Conservation (phyloP, 164 flowering plant species). For the Macadamia integrifolia region DNA sequence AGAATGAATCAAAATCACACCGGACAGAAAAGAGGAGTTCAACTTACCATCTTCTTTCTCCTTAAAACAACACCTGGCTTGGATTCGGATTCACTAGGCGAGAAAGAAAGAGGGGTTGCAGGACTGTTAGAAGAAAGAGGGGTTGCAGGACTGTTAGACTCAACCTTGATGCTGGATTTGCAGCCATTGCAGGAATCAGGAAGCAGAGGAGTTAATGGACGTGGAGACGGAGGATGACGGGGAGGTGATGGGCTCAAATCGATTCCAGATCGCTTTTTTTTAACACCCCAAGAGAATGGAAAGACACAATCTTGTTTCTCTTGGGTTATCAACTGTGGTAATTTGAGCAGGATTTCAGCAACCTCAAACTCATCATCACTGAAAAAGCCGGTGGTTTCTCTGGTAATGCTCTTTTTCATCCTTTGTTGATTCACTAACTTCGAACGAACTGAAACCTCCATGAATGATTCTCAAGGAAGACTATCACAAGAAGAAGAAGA, state of each 20-base stretch:
- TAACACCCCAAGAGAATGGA: conserved; percentile 31
- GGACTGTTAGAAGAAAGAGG: conserved; percentile 46
- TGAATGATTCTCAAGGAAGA: background rate
- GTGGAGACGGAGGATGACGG: background rate
- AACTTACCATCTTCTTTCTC: conserved; percentile 21
- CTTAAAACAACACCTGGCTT: background rate
- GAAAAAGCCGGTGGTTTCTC: background rate
- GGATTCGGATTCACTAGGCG: conserved; percentile 42
- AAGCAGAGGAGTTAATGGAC: background rate
- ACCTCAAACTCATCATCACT: conserved; percentile 12
- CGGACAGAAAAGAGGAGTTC: background rate
- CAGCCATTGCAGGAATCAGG: background rate
- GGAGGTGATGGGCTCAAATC: background rate
- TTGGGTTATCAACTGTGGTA: conserved; percentile 10
- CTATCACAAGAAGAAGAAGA: background rate
- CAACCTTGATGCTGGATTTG: conserved; percentile 6
- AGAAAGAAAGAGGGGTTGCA: conserved; percentile 42
- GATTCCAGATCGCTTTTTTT: conserved; percentile 34
- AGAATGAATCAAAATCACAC: background rate
- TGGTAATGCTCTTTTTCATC: background rate
- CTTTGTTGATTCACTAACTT: background rate
- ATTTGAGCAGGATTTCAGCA: conserved; percentile 20
- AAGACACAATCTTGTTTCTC: background rate
- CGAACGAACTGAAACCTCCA: background rate
- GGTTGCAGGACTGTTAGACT: conserved; percentile 37